Conservation (phyloP, 345 rosid genomes). For the Citrus reticulata region DNA sequence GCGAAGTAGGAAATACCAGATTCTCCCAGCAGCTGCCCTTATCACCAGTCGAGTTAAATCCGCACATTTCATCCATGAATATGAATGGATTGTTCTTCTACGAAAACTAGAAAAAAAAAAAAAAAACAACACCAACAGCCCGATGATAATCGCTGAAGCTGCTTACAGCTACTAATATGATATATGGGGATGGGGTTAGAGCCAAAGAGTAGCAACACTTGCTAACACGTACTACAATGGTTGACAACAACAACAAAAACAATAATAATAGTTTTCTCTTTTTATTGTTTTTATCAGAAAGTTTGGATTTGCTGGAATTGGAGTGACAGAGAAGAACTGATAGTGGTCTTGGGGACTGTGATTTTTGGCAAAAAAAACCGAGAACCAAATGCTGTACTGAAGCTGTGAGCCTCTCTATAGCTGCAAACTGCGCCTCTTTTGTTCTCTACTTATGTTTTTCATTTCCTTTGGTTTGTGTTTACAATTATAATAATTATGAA, state of each 20-base stretch:
- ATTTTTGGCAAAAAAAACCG: slow-evolving; percentile 15
- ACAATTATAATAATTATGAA: too few relatives aligned
- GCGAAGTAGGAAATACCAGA: slow-evolving; percentile 42
- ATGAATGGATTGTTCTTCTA: not conserved
- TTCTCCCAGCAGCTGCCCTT: slow-evolving; percentile 27
- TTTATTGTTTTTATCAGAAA: not conserved
- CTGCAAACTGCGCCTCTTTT: not conserved
- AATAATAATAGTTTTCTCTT: not conserved
- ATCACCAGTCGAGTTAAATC: slow-evolving; percentile 44
- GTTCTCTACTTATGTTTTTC: not conserved
- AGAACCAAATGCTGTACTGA: not conserved
- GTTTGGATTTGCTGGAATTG: slow-evolving; percentile 27
- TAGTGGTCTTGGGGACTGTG: slow-evolving; percentile 28
- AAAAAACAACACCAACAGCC: not conserved
- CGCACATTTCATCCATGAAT: slow-evolving; percentile 80
- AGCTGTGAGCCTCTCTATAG: slow-evolving; percentile 1
- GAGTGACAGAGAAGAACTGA: slow-evolving; percentile 25
- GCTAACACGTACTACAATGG: not conserved
- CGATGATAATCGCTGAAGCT: not conserved
- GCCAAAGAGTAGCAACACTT: not conserved
- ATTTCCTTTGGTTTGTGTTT: not conserved
- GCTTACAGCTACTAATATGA: not conserved
- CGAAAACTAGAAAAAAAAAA: not conserved
- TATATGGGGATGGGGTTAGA: not conserved
- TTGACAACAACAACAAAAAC: not conserved